These are phyloP conservation scores for Annulohypoxylon bovei DNA, from an alignment of 495 filamentous ascomycete species.

Conservation along the genomic window DNA sequence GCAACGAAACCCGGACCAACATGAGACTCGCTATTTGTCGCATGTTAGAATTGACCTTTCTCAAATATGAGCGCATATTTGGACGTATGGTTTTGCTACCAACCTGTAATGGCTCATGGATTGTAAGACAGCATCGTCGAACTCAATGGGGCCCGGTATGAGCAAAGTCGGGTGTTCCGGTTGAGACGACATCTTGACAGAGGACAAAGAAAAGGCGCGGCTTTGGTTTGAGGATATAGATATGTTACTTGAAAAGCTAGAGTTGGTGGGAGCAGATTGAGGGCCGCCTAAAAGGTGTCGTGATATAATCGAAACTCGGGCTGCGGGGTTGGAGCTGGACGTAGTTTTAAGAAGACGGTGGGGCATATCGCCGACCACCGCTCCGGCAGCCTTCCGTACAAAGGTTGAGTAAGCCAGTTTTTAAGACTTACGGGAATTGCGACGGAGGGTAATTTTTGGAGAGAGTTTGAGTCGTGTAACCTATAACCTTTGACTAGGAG, in stretches of 20 bases:
- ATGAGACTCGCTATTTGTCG: slow-evolving; percentile 81
- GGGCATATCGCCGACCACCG: slow-evolving; percentile 54
- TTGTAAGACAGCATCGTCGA: slow-evolving; percentile 94
- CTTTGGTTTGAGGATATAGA: slow-evolving; percentile 55
- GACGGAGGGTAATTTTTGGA: slow-evolving; percentile 6
- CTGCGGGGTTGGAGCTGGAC: slow-evolving; percentile 67
- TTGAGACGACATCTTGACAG: slow-evolving; percentile 78
- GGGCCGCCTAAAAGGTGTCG: slow-evolving; percentile 74
- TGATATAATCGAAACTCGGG: slow-evolving; percentile 81
- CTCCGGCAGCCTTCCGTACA: slow-evolving; percentile 42
- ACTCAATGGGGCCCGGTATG: slow-evolving; percentile 97
- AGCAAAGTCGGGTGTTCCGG: slow-evolving; percentile 82
- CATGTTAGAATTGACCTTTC: slow-evolving; percentile 19
- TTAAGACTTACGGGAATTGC: neutral
- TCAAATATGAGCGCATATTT: neutral
- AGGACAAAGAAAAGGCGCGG: slow-evolving; percentile 47
- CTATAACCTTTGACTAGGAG: slow-evolving; percentile 3
- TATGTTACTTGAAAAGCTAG: slow-evolving; percentile 72
- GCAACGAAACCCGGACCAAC: slow-evolving; percentile 88
- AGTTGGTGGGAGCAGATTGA: slow-evolving; percentile 60
- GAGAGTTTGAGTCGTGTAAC: slow-evolving; percentile 19
- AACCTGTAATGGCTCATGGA: slow-evolving; percentile 97
- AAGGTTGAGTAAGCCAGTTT: slow-evolving; percentile 50
- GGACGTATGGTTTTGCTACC: slow-evolving; percentile 39
- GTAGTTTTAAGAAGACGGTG: slow-evolving; percentile 47